A percentile compares a stretch with the other conserved stretches of the same genome.
Conservation (phyloP, 306 rosid species). For the Corylus heterophylla region DNA sequence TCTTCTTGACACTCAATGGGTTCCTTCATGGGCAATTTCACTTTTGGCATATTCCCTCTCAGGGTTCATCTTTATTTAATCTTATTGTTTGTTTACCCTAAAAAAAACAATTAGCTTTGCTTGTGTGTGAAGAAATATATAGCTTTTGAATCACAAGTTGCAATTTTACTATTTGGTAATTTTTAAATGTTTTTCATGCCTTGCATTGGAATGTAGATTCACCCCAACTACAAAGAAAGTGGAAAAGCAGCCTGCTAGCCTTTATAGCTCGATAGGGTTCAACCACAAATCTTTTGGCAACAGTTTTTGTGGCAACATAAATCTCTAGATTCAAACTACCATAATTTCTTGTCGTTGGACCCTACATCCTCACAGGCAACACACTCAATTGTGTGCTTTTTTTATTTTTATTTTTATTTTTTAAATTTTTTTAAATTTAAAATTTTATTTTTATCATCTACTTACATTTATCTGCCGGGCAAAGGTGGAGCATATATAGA, state of each 20-base stretch:
- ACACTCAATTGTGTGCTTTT: not conserved
- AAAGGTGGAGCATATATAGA: too few relatives aligned
- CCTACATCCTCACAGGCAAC: not conserved
- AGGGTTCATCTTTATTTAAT: too few relatives aligned
- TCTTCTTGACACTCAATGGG: too few relatives aligned
- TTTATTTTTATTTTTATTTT: too few relatives aligned
- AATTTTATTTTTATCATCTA: too few relatives aligned
- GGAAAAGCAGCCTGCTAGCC: not conserved
- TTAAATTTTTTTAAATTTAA: too few relatives aligned
- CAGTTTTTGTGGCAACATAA: not conserved
- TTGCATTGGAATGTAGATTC: not conserved
- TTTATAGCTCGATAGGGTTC: not conserved
- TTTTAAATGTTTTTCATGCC: not conserved
- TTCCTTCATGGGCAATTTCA: too few relatives aligned
- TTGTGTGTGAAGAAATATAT: too few relatives aligned
- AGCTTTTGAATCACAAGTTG: not conserved
- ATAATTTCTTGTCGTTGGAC: slow-evolving; percentile 10
- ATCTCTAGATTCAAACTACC: slow-evolving; percentile 12
- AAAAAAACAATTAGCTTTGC: too few relatives aligned
- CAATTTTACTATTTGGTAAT: not conserved
- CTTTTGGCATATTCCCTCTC: too few relatives aligned
- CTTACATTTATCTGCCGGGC: too few relatives aligned
- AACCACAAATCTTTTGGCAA: not conserved
- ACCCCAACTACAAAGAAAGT: not conserved
- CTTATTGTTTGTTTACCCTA: too few relatives aligned